Evolutionary conservation across 2,329 filamentous ascomycete genomes (phyloP).

Genomic region (Amphichorda felina): DNA sequence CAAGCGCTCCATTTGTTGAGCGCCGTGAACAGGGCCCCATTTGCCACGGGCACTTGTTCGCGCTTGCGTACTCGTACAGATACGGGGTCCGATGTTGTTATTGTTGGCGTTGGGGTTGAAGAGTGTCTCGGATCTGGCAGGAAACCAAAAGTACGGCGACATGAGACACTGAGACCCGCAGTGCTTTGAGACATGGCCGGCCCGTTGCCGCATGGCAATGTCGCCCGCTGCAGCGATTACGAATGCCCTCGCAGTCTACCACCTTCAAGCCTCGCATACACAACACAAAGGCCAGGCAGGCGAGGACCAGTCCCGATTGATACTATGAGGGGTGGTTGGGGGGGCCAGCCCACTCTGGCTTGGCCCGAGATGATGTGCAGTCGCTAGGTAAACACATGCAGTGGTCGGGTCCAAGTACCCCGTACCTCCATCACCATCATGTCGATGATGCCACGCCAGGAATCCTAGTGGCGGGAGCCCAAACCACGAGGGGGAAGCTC

Average conservation of each 20-base stretch:
- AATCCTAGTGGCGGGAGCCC: too few relatives aligned
- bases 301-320: background rate
- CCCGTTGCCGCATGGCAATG: too few relatives aligned
- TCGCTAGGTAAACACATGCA: background rate
- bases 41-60: too few relatives aligned
- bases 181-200: background rate
- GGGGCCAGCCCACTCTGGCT: background rate
- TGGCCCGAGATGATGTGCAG: conserved; percentile 1
- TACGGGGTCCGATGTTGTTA: too few relatives aligned
- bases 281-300: background rate
- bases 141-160: background rate
- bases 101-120: too few relatives aligned
- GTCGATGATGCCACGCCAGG: too few relatives aligned
- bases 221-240: background rate
- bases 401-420: background rate
- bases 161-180: background rate
- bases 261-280: background rate
- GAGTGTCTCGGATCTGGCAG: conserved; percentile 2
- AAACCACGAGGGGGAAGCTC: too few relatives aligned
- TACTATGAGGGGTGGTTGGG: background rate
- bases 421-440: background rate
- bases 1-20: too few relatives aligned
- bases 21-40: too few relatives aligned
- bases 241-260: background rate
- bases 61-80: too few relatives aligned